phyloP scores from a whole-genome alignment of 2,329 filamentous ascomycete species.

The Monosporascus cannonballus region DNA sequence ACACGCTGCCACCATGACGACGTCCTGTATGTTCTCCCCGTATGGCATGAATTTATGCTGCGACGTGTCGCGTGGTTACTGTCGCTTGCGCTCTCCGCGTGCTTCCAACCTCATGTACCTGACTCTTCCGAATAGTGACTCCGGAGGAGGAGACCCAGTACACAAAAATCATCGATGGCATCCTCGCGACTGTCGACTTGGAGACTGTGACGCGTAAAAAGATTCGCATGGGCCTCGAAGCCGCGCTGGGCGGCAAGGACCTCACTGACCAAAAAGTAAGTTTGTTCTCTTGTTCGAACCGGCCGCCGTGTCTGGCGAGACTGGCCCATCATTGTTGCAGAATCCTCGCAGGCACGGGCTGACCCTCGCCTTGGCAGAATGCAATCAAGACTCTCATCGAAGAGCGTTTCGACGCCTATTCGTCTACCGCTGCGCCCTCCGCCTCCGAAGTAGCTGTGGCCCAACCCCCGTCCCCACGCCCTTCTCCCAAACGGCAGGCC shows the following conservation, averaged over 20 bases:
- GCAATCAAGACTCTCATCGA: conserved; percentile 69
- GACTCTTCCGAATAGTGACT: conserved; percentile 34
- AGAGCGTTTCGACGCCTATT: conserved; percentile 66
- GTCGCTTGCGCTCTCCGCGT: background rate
- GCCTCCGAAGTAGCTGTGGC: conserved; percentile 8
- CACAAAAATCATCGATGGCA: conserved; percentile 54
- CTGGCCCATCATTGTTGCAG: background rate
- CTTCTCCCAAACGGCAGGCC: conserved; percentile 17
- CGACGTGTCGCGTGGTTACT: background rate
- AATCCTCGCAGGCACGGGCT: conserved; percentile 1
- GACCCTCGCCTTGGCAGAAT: conserved; percentile 36
- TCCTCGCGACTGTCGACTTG: conserved; percentile 52
- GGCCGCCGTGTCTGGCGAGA: too few relatives aligned
- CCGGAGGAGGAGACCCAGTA: conserved; percentile 45
- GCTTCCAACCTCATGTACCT: background rate
- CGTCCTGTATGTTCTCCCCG: conserved; percentile 16
- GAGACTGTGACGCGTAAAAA: conserved; percentile 60
- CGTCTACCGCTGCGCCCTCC: conserved; percentile 35
- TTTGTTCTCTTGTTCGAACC: background rate
- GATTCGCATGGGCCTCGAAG: conserved; percentile 51
- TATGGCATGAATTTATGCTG: background rate
- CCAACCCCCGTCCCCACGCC: conserved; percentile 13
- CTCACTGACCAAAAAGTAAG: conserved; percentile 53
- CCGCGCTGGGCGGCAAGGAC: conserved; percentile 49
- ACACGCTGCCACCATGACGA: conserved; percentile 15